Percentiles rank a stretch among this genome's conserved stretches.
Evolutionary conservation across 805 yeast species (phyloP).

Genomic region (Hanseniaspora meyeri): DNA sequence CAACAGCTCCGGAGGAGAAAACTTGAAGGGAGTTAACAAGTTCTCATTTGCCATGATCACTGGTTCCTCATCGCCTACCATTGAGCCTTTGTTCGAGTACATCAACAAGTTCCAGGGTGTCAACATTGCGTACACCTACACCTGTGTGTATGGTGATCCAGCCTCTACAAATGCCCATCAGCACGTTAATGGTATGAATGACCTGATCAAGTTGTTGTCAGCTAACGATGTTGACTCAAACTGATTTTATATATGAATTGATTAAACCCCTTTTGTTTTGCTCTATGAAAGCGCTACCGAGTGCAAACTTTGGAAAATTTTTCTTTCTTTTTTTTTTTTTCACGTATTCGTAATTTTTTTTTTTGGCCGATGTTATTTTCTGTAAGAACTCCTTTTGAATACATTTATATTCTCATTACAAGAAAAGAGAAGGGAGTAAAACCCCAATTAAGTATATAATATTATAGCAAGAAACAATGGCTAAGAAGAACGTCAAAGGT

Average conservation of each 20-base stretch:
- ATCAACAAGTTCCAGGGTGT: constrained; percentile 34
- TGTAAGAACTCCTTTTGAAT: no score
- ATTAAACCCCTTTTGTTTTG: not conserved
- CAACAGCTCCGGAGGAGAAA: constrained; percentile 10
- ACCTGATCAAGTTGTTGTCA: constrained; percentile 38
- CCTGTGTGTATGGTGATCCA: constrained; percentile 48
- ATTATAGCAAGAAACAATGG: constrained; percentile 19
- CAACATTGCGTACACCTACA: constrained; percentile 37
- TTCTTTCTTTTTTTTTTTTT: not conserved
- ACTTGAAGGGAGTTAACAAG: constrained; percentile 12
- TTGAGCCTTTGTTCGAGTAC: constrained; percentile 52
- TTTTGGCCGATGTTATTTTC: no score
- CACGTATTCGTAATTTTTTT: not conserved
- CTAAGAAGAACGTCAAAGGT: constrained; percentile 41
- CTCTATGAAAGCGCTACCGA: not conserved
- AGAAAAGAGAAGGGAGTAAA: not conserved
- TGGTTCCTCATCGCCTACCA: constrained; percentile 57
- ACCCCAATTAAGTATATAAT: not conserved
- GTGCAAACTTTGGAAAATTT: not conserved
- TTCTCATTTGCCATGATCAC: constrained; percentile 41
- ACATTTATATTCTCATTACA: not conserved
- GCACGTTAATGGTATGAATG: constrained; percentile 58
- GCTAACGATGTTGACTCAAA: not conserved
- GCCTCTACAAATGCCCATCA: constrained; percentile 48
- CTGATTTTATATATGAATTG: not conserved